Evolutionary conservation across 2,329 filamentous ascomycete species (phyloP).

Genomic region (Ophiostoma ulmi): DNA sequence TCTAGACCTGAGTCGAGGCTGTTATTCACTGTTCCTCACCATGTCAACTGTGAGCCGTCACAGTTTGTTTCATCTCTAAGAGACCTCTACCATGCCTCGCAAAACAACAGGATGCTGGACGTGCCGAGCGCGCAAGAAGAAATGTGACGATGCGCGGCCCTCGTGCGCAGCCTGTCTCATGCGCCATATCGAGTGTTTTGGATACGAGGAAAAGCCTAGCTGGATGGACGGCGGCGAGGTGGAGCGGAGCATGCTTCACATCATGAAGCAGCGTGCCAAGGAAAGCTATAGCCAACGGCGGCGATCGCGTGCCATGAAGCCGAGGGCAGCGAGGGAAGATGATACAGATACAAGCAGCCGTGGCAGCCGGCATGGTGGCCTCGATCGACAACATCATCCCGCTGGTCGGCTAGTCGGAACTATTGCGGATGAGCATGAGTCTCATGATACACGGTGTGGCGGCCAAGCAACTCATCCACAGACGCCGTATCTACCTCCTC

Average conservation of each 20-base stretch:
- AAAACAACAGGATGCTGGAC: conserved; percentile 24
- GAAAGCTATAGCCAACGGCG: conserved; percentile 24
- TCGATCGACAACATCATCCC: neutral
- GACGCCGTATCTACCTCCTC: neutral
- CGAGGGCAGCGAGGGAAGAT: neutral
- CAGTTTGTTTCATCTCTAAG: too few species aligned
- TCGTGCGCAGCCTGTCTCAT: conserved; percentile 17
- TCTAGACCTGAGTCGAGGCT: too few species aligned
- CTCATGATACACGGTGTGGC: neutral
- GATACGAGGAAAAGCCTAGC: conserved; percentile 20
- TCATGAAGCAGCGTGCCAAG: conserved; percentile 21
- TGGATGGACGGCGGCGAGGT: conserved; percentile 22
- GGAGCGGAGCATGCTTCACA: conserved; percentile 16
- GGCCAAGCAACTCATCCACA: neutral
- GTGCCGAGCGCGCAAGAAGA: conserved; percentile 24
- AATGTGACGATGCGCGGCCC: conserved; percentile 22
- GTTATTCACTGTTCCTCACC: too few species aligned
- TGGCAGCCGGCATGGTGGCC: neutral
- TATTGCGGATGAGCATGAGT: neutral
- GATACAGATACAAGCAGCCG: neutral
- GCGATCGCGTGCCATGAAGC: conserved; percentile 12
- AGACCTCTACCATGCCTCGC: conserved; percentile 15
- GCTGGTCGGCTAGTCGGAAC: neutral
- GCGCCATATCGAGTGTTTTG: conserved; percentile 21
- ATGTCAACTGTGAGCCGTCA: too few species aligned